Percentiles rank a stretch among this genome's conserved stretches.
phyloP scores from a whole-genome alignment of 179 eudicot genomes.

The Drosera spatulata region DNA sequence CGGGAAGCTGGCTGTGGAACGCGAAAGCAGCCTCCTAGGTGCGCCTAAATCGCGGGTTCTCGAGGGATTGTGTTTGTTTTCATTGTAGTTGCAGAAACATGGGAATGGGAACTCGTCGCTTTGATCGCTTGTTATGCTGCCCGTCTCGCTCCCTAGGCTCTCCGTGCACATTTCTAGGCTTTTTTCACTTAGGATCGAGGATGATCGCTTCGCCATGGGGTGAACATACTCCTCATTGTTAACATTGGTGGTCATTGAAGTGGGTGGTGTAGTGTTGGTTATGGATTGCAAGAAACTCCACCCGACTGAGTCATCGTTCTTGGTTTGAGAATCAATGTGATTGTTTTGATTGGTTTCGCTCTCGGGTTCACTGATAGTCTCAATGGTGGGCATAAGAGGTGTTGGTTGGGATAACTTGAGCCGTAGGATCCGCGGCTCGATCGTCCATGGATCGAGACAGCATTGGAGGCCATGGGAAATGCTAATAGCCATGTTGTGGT shows the following conservation, averaged over 20 bases:
- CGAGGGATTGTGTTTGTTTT: background rate
- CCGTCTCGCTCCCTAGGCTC: slow-evolving; percentile 62
- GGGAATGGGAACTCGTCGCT: slow-evolving; percentile 11
- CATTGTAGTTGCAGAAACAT: background rate
- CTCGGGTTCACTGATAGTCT: background rate
- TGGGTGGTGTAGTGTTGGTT: slow-evolving; percentile 7
- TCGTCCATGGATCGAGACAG: background rate
- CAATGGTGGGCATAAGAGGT: background rate
- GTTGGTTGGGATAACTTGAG: background rate
- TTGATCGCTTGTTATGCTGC: slow-evolving; percentile 17
- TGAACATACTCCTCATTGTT: slow-evolving; percentile 30
- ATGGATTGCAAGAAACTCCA: slow-evolving; percentile 41
- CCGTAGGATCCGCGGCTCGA: background rate
- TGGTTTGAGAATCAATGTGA: background rate
- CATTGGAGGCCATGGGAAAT: background rate
- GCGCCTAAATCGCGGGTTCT: background rate
- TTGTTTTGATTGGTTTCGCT: background rate
- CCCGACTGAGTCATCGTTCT: slow-evolving; percentile 6
- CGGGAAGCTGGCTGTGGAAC: slow-evolving; percentile 1
- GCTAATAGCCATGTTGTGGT: background rate
- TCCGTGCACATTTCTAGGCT: slow-evolving; percentile 82
- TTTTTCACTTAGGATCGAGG: slow-evolving; percentile 29
- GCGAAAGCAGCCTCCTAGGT: background rate
- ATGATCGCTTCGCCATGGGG: slow-evolving; percentile 27
- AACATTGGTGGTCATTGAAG: background rate